Evolutionary conservation across 768 basidiomycete genomes (phyloP), one percentile per base, ranked within the genome.

Genomic region (Pleurotus platypus): DNA sequence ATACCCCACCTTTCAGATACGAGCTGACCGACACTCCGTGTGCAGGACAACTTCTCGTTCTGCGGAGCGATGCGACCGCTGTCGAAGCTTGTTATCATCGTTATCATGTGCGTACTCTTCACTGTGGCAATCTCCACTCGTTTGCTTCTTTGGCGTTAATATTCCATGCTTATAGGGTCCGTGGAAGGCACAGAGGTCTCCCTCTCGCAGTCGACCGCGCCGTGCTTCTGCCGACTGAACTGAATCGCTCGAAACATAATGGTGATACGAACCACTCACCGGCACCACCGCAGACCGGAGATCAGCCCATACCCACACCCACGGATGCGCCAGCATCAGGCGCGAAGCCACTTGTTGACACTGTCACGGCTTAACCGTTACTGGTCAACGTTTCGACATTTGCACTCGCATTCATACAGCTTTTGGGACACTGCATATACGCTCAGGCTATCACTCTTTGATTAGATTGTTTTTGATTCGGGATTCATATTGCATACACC

Each of bases 151-250:
- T 39, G 30, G 26, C 26, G 49, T 47, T 6, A 37, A 11, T 9
- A 30, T 11, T 11, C 2, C 30, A 35, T 11, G 11, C 30, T 9
- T 30, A 2, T 55, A 80, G 79, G 79, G 70, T 92, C 40, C 82
- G 90, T 47, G 88, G 89, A 0, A 73, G 88, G 12, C 89, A 90
- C 68, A 77, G 89, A 62, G 89, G 88, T 1, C 62, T 88, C 2
- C 86, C 86, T 35, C 81, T 87, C 9, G 85, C 85, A 2, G 78
- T 89, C 15, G 85, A 87, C 69, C 76, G 85, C 53, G 84, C 86
- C 6, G 72, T 77, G 5, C 56, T 74, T 26, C 63, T 76, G 1
- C 76, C 76, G 3, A 67, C 51, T n/a, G 76, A 77, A 26, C 62
- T 76, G 5, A 49, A 40, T 53, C 60, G 69, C 1, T 57, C 59